Evolutionary conservation across 2,329 filamentous ascomycete species (phyloP), one percentile per base, ranked within the genome.

Genomic region (Bertia moriformis): DNA sequence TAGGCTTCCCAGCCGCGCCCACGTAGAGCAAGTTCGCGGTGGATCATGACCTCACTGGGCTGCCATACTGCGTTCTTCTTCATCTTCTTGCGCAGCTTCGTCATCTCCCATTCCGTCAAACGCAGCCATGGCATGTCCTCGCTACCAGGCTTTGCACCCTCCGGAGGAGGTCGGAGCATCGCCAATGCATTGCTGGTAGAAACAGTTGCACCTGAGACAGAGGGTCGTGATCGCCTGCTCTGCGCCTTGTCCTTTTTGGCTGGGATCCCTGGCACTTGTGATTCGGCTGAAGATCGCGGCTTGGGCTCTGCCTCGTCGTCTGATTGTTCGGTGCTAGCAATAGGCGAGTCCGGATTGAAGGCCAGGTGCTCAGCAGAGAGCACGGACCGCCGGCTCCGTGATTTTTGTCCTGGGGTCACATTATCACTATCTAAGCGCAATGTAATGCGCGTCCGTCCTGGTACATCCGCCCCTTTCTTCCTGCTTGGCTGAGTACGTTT

Each of bases 11-110:
- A 65, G 3, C 65, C 65, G 40, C 75, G 69, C 27, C 70, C 70
- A 33, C 71, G 64, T 38, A 67, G 61, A 36, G 71, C 67, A n/a
- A 80, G 61, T 53, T 79, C 73, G 20, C 74, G 68, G 41, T 71
- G 64, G 37, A 79, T 74, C 75, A 80, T 80, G 10, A 76, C 73
- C 43, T 74, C 71, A 45, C 73, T 78, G 1, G 75, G 75, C 35
- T 72, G 69, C 75, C 75, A 80, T n/a, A 76, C 67, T 4, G 73
- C 72, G 44, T 80, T 80, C 61, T 80, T 80, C 60, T 80, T 80
- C 75, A 80, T 80, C 46, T 72, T 68, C 54, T 79, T 79, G 39
- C 75, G 65, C 18, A 80, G 55, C 39, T 70, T 73, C 4, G 73
- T 75, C 73, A 80, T 76, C 49, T 80, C 75, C 59, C 69, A 80